phyloP scores from a whole-genome alignment of 768 basidiomycete species.

The Calvatia gigantea region DNA sequence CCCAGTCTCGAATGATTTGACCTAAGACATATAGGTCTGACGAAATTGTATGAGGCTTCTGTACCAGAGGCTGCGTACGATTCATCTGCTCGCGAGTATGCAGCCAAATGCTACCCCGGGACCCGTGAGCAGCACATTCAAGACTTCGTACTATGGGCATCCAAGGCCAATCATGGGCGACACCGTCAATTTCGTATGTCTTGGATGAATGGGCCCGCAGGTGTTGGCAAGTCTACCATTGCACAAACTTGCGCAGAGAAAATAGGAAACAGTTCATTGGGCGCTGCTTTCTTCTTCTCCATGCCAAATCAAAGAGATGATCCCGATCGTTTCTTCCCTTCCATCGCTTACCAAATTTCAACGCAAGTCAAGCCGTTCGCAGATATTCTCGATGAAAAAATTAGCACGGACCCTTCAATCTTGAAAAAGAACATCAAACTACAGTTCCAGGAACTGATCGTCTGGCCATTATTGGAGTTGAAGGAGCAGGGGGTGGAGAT shows the following conservation, averaged over 20 bases:
- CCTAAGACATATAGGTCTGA: not conserved
- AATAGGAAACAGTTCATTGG: not conserved
- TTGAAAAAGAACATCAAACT: not conserved
- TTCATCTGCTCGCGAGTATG: not conserved
- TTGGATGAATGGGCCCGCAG: conserved; percentile 7
- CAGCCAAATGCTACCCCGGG: not conserved
- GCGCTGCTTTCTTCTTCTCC: conserved; percentile 8
- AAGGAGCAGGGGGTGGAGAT: not conserved
- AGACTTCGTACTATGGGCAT: not conserved
- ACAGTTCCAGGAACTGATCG: conserved; percentile 10
- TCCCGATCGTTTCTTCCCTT: not conserved
- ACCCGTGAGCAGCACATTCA: not conserved
- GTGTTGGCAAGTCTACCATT: conserved; percentile 5
- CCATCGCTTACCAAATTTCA: conserved; percentile 1
- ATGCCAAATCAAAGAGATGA: not conserved
- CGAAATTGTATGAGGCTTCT: not conserved
- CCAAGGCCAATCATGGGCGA: not conserved
- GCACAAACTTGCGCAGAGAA: conserved; percentile 2
- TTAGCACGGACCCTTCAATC: not conserved
- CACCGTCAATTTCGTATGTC: not conserved
- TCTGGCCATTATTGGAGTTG: not conserved
- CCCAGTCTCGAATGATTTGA: not conserved
- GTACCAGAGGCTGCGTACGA: not conserved
- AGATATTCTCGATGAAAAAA: not conserved
- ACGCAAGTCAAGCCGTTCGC: not conserved